Evolutionary conservation across 805 yeast genomes (phyloP).

Genomic region (Saturnispora hagleri): DNA sequence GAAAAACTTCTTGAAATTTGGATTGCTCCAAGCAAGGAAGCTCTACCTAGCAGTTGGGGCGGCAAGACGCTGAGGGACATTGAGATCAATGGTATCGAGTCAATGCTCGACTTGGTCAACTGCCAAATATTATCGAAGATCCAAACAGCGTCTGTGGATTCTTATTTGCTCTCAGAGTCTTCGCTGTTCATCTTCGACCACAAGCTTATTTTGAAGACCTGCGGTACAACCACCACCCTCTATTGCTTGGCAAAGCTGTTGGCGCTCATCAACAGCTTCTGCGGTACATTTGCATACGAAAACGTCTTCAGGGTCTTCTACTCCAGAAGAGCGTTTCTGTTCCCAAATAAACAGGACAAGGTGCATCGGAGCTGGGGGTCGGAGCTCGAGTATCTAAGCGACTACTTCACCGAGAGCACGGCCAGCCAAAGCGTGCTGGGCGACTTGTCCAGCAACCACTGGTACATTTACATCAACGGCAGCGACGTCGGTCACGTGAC

Average conservation of each 20-base stretch:
- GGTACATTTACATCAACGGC: conserved; percentile 79
- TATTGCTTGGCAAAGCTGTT: conserved; percentile 63
- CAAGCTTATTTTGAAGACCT: conserved; percentile 80
- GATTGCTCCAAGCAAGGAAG: conserved; percentile 50
- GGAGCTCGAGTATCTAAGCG: conserved; percentile 64
- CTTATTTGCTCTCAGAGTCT: conserved; percentile 81
- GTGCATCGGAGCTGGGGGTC: conserved; percentile 80
- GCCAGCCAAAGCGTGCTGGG: conserved; percentile 71
- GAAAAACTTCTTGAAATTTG: conserved; percentile 88
- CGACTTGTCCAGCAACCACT: conserved; percentile 69
- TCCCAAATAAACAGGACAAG: conserved; percentile 73
- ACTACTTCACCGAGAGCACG: conserved; percentile 50
- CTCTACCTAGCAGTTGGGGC: conserved; percentile 29
- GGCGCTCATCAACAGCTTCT: conserved; percentile 35
- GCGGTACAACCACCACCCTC: conserved; percentile 92
- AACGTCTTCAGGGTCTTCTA: conserved; percentile 63
- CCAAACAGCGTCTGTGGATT: conserved; percentile 57
- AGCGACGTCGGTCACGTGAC: conserved; percentile 7
- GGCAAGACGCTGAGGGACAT: conserved; percentile 51
- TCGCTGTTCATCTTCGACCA: conserved; percentile 84
- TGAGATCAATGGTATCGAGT: conserved; percentile 59
- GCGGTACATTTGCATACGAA: conserved; percentile 31
- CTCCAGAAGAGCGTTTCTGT: conserved; percentile 87
- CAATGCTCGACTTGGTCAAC: conserved; percentile 67
- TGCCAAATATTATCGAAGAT: conserved; percentile 84